Conservation (phyloP, 1,284 basidiomycete species). For the Polyporus tsugae region DNA sequence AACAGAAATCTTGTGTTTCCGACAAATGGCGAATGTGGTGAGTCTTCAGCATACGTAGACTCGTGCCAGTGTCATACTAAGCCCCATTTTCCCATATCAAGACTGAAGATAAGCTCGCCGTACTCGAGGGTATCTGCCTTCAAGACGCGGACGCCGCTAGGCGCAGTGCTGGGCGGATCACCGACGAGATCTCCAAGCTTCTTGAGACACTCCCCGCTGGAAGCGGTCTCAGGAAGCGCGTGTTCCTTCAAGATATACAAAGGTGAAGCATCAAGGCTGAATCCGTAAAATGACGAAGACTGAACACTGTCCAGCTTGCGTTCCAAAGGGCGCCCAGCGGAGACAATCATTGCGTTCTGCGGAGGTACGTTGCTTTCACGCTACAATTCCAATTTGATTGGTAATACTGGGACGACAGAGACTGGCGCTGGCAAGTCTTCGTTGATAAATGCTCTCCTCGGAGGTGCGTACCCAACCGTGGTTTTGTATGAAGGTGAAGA, state of each 20-base stretch:
- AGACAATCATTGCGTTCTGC: slow-evolving; percentile 10
- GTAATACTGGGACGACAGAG: slow-evolving; percentile 39
- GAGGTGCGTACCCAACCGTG: slow-evolving; percentile 29
- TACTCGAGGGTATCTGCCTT: not conserved
- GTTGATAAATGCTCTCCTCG: slow-evolving; percentile 60
- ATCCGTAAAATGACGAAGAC: not conserved
- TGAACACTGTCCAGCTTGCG: not conserved
- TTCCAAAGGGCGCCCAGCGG: not conserved
- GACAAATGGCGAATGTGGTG: no score
- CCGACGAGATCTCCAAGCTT: not conserved
- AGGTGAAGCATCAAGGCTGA: not conserved
- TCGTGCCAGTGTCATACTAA: no score
- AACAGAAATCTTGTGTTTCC: no score
- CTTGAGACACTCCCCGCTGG: not conserved
- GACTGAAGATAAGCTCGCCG: no score
- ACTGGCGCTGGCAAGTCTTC: slow-evolving; percentile 66
- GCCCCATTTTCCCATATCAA: no score
- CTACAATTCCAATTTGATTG: not conserved
- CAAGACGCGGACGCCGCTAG: not conserved
- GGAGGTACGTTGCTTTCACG: slow-evolving; percentile 3
- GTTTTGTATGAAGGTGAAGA: not conserved
- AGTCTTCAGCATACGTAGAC: no score
- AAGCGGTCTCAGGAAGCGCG: not conserved
- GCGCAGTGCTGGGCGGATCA: not conserved
- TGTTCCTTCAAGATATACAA: not conserved